Evolutionary conservation across 2,329 filamentous ascomycete genomes (phyloP), one percentile per base, ranked within the genome.

Genomic region (Aspergillus sp.): DNA sequence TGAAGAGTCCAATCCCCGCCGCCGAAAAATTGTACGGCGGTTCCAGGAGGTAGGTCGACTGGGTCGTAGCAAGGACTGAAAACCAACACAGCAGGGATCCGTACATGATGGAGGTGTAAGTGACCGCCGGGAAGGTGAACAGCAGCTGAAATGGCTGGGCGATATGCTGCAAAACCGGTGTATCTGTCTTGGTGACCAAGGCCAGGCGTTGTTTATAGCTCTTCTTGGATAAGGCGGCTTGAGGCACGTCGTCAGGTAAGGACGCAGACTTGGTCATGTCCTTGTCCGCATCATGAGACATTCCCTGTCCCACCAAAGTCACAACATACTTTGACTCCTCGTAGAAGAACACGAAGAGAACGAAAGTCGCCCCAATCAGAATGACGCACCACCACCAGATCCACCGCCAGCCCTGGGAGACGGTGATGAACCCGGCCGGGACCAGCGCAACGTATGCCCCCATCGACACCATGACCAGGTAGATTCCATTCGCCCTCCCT

Each of bases 41-140:
- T 0, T 61, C 23, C 9, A 70, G 57, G 58, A 79, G 68, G 50
- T 67, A 71, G 1, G 64, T 67, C 5, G 71, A 71, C 16, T 67
- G 61, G 1, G 64, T 65, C 0, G 71, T 72, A 1, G 66, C 66
- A 44, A 76, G 65, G 38, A 79, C 65, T 1, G 70, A 69, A 3
- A 66, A 64, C 64, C 67, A 74, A 5, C 71, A 69, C 0, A 76
- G 57, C 13, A 75, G 56, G 6, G 69, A 63, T 1, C 71, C 75
- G 21, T 74, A 76, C 29, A 70, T 63, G 1, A 77, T 23, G 2
- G 71, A 68, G 3, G 71, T 72, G 48, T 72, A 77, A 29, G 70
- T 50, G 16, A 77, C 70, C 1, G 72, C 72, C 2, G 92, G 92
- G 9, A 77, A 70, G 0, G 56, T 53, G 23, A 62, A 58, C 5